Percentiles rank a stretch among this genome's conserved stretches.
phyloP scores from a whole-genome alignment of 768 basidiomycete species.

The Mycena sanguinolenta region DNA sequence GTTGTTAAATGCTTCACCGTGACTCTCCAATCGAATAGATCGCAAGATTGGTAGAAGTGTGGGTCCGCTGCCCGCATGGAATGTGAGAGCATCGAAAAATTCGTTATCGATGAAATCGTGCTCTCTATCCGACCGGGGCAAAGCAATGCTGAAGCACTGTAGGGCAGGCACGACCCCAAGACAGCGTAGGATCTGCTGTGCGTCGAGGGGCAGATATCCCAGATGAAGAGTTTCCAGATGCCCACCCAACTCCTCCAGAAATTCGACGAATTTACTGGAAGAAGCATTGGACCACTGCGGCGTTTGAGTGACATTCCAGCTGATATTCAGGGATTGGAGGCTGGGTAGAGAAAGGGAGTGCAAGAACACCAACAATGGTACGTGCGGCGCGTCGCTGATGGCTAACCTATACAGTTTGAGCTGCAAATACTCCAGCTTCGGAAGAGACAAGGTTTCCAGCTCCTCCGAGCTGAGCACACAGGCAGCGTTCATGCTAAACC shows the following conservation, averaged over 20 bases:
- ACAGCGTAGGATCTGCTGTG: conserved; percentile 47
- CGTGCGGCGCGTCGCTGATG: conserved; percentile 35
- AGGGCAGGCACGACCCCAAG: conserved; percentile 48
- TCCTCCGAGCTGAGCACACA: conserved; percentile 42
- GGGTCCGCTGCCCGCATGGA: not conserved
- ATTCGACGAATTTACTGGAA: conserved; percentile 16
- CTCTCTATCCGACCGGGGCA: conserved; percentile 48
- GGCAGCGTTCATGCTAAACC: conserved; percentile 50
- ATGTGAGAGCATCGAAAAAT: conserved; percentile 44
- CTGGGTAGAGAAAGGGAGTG: conserved; percentile 44
- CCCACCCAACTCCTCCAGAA: conserved; percentile 36
- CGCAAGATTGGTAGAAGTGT: conserved; percentile 43
- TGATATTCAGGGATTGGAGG: conserved; percentile 49
- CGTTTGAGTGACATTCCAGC: conserved; percentile 43
- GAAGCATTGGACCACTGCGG: conserved; percentile 24
- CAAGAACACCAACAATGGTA: conserved; percentile 49
- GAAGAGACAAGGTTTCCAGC: conserved; percentile 40
- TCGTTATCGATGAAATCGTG: conserved; percentile 54
- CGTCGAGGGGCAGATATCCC: conserved; percentile 55
- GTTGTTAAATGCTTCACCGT: conserved; percentile 49
- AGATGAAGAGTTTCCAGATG: conserved; percentile 51
- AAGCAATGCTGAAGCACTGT: conserved; percentile 49
- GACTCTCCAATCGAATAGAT: conserved; percentile 48
- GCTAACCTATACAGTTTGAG: conserved; percentile 48
- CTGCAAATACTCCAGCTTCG: conserved; percentile 48